Conservation (phyloP, 305 asterid genomes). For the Nicotiana rustica region DNA sequence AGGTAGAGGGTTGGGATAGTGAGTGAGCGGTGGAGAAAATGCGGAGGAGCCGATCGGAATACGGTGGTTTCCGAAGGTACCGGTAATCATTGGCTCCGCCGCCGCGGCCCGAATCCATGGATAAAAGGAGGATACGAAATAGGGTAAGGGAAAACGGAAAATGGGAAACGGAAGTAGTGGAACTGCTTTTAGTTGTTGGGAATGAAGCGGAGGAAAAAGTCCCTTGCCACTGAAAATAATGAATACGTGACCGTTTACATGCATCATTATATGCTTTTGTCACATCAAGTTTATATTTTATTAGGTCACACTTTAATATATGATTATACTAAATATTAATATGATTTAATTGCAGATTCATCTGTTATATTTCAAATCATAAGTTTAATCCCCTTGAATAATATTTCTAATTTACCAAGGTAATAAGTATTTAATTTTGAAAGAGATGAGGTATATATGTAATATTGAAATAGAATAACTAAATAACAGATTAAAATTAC, state of each 20-base stretch:
- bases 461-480: too few relatives aligned
- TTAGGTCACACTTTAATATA: too few relatives aligned
- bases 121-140: constrained; percentile 31
- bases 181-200: not conserved
- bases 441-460: too few relatives aligned
- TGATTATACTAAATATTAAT: too few relatives aligned
- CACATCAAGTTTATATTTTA: too few relatives aligned
- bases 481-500: too few relatives aligned
- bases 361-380: too few relatives aligned
- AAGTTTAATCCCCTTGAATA: too few relatives aligned
- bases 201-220: not conserved
- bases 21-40: constrained; percentile 38
- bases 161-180: not conserved
- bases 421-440: too few relatives aligned
- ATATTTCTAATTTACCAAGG: too few relatives aligned
- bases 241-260: not conserved
- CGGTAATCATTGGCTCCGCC: constrained; percentile 44
- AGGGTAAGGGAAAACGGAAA: not conserved
- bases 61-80: constrained; percentile 43
- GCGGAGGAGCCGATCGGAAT: constrained; percentile 53
- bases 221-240: not conserved
- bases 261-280: not conserved
- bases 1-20: constrained; percentile 33
- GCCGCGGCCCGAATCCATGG: constrained; percentile 54
- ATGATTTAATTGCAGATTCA: too few relatives aligned